Evolutionary conservation across 257 asterid genomes (phyloP).

Genomic region (Nicotiana attenuata): DNA sequence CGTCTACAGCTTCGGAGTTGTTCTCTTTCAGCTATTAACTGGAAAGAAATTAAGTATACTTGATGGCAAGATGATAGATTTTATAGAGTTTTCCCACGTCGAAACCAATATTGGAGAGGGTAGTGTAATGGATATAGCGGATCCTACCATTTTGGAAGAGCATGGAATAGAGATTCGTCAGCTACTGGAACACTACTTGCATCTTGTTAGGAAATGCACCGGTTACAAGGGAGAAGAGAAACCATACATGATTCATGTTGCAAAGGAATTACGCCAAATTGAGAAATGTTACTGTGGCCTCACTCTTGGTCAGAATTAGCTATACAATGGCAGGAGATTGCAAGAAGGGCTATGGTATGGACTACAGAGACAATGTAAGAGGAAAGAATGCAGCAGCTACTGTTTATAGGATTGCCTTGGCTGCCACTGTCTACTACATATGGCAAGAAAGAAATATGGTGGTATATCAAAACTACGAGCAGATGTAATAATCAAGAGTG

Average conservation of each 20-base stretch:
- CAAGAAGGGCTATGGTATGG: too few relatives aligned
- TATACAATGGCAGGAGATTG: too few relatives aligned
- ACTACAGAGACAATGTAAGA: too few relatives aligned
- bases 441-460: too few relatives aligned
- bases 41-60: background rate
- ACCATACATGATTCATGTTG: conserved; percentile 6
- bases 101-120: too few relatives aligned
- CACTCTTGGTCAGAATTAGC: background rate
- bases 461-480: too few relatives aligned
- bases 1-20: background rate
- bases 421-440: too few relatives aligned
- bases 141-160: background rate
- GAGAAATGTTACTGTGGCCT: background rate
- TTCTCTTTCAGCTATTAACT: background rate
- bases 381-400: too few relatives aligned
- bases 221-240: background rate
- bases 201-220: background rate
- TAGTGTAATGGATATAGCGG: background rate
- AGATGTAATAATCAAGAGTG: too few relatives aligned
- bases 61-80: too few relatives aligned
- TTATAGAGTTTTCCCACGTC: too few relatives aligned
- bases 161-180: background rate
- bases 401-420: too few relatives aligned
- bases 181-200: background rate
- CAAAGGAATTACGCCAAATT: background rate